These are phyloP conservation scores for Trichoderma atroviride DNA, from an alignment of 2,329 filamentous ascomycete genomes.

Conservation along the genomic window DNA sequence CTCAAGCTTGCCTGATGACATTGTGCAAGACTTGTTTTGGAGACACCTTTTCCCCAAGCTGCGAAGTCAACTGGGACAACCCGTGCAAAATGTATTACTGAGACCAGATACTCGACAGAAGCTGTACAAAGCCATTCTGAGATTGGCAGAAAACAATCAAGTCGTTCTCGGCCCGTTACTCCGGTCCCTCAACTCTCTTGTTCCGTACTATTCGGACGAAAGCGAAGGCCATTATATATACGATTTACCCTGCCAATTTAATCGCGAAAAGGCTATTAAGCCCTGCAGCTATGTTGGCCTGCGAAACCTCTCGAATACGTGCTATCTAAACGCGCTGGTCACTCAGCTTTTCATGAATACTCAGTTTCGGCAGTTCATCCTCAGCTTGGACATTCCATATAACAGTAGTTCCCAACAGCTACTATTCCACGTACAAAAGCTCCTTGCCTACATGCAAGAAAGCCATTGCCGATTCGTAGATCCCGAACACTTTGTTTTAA, in stretches of 20 bases:
- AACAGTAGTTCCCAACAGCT: slow-evolving; percentile 63
- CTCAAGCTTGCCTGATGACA: slow-evolving; percentile 34
- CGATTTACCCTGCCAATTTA: slow-evolving; percentile 63
- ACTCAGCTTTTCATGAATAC: slow-evolving; percentile 97
- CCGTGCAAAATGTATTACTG: slow-evolving; percentile 50
- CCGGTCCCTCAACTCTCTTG: slow-evolving; percentile 40
- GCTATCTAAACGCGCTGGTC: slow-evolving; percentile 93
- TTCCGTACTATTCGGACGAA: slow-evolving; percentile 45
- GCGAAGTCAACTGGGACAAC: slow-evolving; percentile 36
- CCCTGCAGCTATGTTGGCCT: slow-evolving; percentile 83
- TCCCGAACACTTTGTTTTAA: slow-evolving; percentile 70
- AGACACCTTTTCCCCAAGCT: slow-evolving; percentile 67
- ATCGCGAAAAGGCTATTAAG: slow-evolving; percentile 69
- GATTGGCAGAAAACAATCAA: slow-evolving; percentile 56
- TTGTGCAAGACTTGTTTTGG: slow-evolving; percentile 55
- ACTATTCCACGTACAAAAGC: slow-evolving; percentile 73
- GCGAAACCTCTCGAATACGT: slow-evolving; percentile 92
- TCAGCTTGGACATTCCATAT: slow-evolving; percentile 63
- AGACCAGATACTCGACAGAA: slow-evolving; percentile 58
- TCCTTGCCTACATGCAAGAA: slow-evolving; percentile 87
- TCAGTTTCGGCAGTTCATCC: slow-evolving; percentile 81
- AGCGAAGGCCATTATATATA: slow-evolving; percentile 60
- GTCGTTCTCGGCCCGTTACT: slow-evolving; percentile 56
- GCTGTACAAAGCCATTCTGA: slow-evolving; percentile 62
- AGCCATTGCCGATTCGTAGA: slow-evolving; percentile 74